Conservation (phyloP, 306 rosid genomes). For the Rosa persica region DNA sequence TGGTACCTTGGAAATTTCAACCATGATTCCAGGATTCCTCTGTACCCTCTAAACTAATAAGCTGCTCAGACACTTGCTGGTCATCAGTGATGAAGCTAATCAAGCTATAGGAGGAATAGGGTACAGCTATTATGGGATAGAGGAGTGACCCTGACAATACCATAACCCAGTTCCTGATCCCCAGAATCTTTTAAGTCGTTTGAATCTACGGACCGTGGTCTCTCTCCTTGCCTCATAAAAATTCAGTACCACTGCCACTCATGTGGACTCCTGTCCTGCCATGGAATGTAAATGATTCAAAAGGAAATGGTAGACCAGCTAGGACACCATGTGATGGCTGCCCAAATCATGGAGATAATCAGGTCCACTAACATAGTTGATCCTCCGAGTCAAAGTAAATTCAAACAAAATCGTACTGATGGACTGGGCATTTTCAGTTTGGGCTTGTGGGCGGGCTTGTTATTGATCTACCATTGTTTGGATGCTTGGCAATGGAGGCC, state of each 20-base stretch:
- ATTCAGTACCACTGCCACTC: neutral
- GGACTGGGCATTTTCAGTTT: too few species aligned
- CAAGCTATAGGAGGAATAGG: neutral
- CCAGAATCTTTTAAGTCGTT: neutral
- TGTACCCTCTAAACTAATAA: neutral
- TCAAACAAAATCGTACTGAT: too few species aligned
- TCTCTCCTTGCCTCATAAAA: neutral
- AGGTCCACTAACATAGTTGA: neutral
- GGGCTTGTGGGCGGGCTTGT: too few species aligned
- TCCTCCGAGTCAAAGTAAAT: too few species aligned
- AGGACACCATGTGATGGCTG: neutral
- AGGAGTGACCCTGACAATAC: neutral
- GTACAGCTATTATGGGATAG: neutral
- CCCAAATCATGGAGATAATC: neutral
- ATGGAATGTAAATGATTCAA: neutral
- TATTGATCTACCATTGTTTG: too few species aligned
- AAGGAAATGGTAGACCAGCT: neutral
- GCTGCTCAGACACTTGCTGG: neutral
- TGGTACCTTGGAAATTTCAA: neutral
- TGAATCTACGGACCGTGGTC: neutral
- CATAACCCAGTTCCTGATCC: neutral
- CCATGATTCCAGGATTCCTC: too few species aligned
- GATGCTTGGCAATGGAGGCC: too few species aligned
- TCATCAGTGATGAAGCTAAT: slow-evolving; percentile 4
- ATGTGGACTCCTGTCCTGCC: neutral